These are phyloP conservation scores for Barbatosphaeria neglecta DNA, from an alignment of 495 filamentous ascomycete genomes.

Conservation along the genomic window DNA sequence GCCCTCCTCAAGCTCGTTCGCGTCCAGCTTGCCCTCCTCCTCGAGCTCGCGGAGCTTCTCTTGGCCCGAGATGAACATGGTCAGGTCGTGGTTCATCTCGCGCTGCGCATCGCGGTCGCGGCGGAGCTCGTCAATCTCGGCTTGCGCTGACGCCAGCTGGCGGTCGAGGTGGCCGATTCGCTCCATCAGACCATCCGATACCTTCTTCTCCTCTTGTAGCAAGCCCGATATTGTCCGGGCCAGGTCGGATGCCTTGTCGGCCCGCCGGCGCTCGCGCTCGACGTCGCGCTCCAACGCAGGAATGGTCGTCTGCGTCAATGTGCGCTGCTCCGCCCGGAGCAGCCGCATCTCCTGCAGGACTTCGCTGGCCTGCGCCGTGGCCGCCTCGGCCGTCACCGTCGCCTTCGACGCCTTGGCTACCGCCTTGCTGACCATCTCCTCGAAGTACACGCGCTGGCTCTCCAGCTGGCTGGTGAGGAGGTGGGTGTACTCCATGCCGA, in stretches of 20 bases:
- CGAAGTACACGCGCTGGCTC: slow-evolving; percentile 84
- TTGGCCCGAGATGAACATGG: slow-evolving; percentile 75
- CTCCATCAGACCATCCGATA: slow-evolving; percentile 67
- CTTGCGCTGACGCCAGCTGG: slow-evolving; percentile 42
- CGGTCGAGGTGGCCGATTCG: slow-evolving; percentile 56
- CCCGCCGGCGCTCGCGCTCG: slow-evolving; percentile 52
- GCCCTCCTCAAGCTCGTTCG: slow-evolving; percentile 39
- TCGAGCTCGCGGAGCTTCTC: slow-evolving; percentile 67
- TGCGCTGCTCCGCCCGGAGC: slow-evolving; percentile 44
- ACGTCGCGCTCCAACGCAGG: slow-evolving; percentile 58
- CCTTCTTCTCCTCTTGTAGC: slow-evolving; percentile 78
- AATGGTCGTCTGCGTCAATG: slow-evolving; percentile 46
- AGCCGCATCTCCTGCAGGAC: slow-evolving; percentile 36
- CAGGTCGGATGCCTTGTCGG: slow-evolving; percentile 59
- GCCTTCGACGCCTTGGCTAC: slow-evolving; percentile 82
- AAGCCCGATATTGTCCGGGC: slow-evolving; percentile 65
- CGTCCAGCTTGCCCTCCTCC: slow-evolving; percentile 46
- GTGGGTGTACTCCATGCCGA: slow-evolving; percentile 88
- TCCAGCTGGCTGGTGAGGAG: slow-evolving; percentile 86
- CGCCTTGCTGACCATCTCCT: slow-evolving; percentile 82
- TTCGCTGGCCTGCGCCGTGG: slow-evolving; percentile 39
- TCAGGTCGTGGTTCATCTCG: slow-evolving; percentile 83
- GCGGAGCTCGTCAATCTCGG: slow-evolving; percentile 42
- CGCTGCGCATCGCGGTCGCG: slow-evolving; percentile 49
- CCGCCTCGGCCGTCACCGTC: slow-evolving; percentile 50